Base-by-base conservation (phyloP, 306 rosid species). In the Styphnolobium japonicum region DNA sequence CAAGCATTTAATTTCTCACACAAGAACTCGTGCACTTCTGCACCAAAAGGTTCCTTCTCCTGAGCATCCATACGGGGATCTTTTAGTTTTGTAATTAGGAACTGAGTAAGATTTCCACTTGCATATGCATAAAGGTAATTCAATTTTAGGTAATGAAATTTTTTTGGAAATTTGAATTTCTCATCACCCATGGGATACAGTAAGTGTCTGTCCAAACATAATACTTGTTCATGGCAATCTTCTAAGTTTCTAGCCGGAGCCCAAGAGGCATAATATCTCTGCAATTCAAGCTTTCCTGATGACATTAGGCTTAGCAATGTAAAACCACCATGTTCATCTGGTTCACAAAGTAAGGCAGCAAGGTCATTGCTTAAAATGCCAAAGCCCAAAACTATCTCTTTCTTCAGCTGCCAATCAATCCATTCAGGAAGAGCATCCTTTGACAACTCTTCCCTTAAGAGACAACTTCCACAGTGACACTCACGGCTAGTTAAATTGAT, bases 361-460 rank as follows among this genome's bases (percentile, higher is more conserved):
- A 87, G 61, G 70, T 77, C 88, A 31, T 71, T 76, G 71, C 71
- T 83, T 58, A 90, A 27, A 77, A 90, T 83, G 64, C 89, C 89
- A 16, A 92, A 87, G 22, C 95, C 97, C 86, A 90, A 45, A 60
- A 88, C 89, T 34, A 87, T 81, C 73, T 92, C 95, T 78, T 86
- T 92, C 89, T 87, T 89, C 40, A 87, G 90, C 73, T 90, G 93
- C 96, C 89, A 87, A 80, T 85, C 88, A 78, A 89, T 58, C 96
- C 97, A 92, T 68, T 87, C 87, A 21, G 93, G 88, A 85, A 92
- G 88, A 49, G 85, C 85, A 72, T 78, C 90, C 81, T 86, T 92
- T 9, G 77, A 75, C 82, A 81, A 73, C 71, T 87, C 92, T 74
- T 86, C 89, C 82, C 83, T 87, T 33, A 89, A 61, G 39, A 90